A percentile compares a stretch with the other conserved stretches of the same genome.
These are phyloP conservation scores for Rhizopogon roseolus DNA, from an alignment of 768 basidiomycete genomes.

Conservation along the genomic window DNA sequence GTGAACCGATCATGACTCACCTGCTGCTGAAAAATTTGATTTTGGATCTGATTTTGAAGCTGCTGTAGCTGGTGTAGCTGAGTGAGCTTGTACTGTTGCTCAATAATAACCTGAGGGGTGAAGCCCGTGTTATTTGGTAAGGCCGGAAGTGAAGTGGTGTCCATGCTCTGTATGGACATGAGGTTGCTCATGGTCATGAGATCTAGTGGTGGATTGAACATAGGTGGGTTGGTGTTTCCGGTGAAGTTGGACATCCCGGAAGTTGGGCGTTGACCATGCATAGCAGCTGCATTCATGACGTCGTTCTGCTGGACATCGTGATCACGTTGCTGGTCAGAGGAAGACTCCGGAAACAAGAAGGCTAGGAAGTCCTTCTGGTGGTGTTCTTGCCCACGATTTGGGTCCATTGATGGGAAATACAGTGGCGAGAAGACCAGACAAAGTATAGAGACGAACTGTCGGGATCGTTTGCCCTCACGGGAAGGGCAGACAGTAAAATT, in stretches of 20 bases:
- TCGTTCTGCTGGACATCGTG: slow-evolving; percentile 19
- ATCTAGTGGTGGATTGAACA: slow-evolving; percentile 39
- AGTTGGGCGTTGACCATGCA: slow-evolving; percentile 11
- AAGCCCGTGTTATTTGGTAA: slow-evolving; percentile 17
- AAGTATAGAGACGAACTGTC: background rate
- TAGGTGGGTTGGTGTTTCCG: slow-evolving; percentile 5
- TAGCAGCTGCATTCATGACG: background rate
- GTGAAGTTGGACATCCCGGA: slow-evolving; percentile 2
- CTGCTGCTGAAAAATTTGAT: slow-evolving; percentile 89
- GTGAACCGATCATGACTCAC: slow-evolving; percentile 32
- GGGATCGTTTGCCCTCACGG: background rate
- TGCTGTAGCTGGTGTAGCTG: slow-evolving; percentile 77
- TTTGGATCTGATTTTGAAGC: slow-evolving; percentile 80
- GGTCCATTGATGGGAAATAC: slow-evolving; percentile 14
- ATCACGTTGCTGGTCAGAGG: slow-evolving; percentile 18
- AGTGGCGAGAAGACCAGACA: background rate
- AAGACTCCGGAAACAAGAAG: slow-evolving; percentile 28
- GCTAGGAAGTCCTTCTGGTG: slow-evolving; percentile 32
- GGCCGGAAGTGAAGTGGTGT: slow-evolving; percentile 9
- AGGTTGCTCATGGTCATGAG: slow-evolving; percentile 40
- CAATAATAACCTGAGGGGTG: slow-evolving; percentile 51
- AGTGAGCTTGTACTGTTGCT: slow-evolving; percentile 75
- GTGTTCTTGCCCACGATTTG: slow-evolving; percentile 20
- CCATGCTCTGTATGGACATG: slow-evolving; percentile 46
- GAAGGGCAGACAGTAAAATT: background rate